Evolutionary conservation across 805 yeast genomes (phyloP), one percentile per base, ranked within the genome.

Genomic region (Wickerhamomyces sydowiorum): DNA sequence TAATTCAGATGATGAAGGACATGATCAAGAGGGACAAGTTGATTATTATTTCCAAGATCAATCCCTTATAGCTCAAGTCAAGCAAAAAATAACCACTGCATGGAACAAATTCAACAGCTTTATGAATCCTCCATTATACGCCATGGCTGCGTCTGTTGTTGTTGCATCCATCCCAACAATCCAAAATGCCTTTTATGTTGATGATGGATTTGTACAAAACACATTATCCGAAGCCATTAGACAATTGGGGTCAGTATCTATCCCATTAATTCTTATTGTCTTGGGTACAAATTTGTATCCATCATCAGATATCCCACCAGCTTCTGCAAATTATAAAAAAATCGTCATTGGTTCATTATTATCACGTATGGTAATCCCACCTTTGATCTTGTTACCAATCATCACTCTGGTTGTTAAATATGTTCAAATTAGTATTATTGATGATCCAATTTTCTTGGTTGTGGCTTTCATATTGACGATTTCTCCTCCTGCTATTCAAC

Each of bases 111-210:
- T 76, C 24, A 54, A 64, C 36, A 50, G 62, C 7, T 72, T 72
- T 45, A 81, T 85, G 86, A 85, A 85, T 55, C 93, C 95, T n/a
- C 95, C 93, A 14, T 64, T 85, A 42, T 85, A 81, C 63, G 81
- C 95, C 8, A 85, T 85, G 90, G 56, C 80, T 10, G 60, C 79
- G 1, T 73, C 90, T 3, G 75, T 85, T 14, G 41, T 83, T 20
- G 83, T 85, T 42, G 93, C 91, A 3, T 74, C 86, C 0, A 66
- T 82, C 17, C 81, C 85, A 5, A 61, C 63, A 3, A 50, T 85
- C 15, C 83, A 81, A 53, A 63, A 67, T 29, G 67, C 70, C 41
- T 77, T 85, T 47, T 84, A 78, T 56, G 73, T 70, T 43, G 66
- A 73, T 25, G 60, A 72, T 41, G 81, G 88, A 1, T 84, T 85